Percentiles rank a stretch among this genome's conserved stretches.
phyloP scores from a whole-genome alignment of 352 stramenopile species.

The Nothophytophthora sp. region DNA sequence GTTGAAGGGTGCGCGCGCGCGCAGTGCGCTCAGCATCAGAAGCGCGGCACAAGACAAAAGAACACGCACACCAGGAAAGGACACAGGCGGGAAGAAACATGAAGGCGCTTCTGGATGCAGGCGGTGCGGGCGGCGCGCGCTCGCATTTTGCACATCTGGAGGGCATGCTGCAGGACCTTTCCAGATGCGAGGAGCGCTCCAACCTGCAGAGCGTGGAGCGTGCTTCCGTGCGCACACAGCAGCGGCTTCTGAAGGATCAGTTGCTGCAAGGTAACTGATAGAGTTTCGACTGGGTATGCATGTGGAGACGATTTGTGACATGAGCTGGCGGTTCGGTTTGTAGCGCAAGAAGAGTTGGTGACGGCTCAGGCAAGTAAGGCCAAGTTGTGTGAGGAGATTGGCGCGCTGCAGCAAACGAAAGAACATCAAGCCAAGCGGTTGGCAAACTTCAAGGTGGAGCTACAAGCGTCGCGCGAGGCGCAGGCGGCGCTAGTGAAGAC shows the following conservation, averaged over 20 bases:
- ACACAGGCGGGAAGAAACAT: conserved; percentile 1
- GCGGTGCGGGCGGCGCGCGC: conserved; percentile 2
- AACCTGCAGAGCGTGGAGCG: conserved; percentile 46
- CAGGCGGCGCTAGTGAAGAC: conserved; percentile 49
- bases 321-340: not conserved
- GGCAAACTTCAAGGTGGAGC: conserved; percentile 41
- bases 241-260: conserved; percentile 62
- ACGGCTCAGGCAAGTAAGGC: conserved; percentile 39
- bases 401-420: conserved; percentile 51
- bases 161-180: conserved; percentile 55
- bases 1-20: conserved; percentile 31
- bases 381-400: conserved; percentile 62
- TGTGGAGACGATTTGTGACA: not conserved
- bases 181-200: conserved; percentile 45
- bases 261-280: conserved; percentile 36
- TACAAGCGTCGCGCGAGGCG: conserved; percentile 46
- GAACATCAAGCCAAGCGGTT: conserved; percentile 45
- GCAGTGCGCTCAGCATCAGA: conserved; percentile 15
- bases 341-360: conserved; percentile 64
- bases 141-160: conserved; percentile 49
- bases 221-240: conserved; percentile 40
- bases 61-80: conserved; percentile 1
- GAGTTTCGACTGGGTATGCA: not conserved
- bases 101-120: conserved; percentile 14
- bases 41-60: conserved; percentile 2